These are phyloP conservation scores for Rhododendron vialii DNA, from an alignment of 148 eudicot genomes.

Conservation along the genomic window DNA sequence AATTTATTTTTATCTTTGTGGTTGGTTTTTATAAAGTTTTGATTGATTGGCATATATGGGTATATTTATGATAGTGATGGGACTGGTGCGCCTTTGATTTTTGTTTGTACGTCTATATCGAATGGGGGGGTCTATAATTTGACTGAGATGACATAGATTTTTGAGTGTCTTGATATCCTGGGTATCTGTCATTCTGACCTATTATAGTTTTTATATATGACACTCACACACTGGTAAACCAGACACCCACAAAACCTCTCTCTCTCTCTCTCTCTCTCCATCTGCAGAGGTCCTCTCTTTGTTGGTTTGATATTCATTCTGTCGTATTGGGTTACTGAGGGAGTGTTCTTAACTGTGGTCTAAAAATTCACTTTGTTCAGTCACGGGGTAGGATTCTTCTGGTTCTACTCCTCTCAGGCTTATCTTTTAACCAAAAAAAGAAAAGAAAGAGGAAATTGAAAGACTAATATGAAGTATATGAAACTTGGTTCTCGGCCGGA, in stretches of 20 bases:
- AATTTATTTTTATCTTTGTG: background rate
- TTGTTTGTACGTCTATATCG: conserved; percentile 36
- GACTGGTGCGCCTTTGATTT: conserved; percentile 17
- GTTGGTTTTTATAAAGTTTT: background rate
- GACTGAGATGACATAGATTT: conserved; percentile 33
- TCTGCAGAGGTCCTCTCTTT: background rate
- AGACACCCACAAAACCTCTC: background rate
- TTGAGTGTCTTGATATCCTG: conserved; percentile 22
- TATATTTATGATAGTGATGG: conserved; percentile 25
- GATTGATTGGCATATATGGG: background rate
- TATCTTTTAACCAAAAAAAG: background rate
- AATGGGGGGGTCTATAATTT: conserved; percentile 27
- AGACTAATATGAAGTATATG: conserved; percentile 79
- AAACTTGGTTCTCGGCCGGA: conserved; percentile 92
- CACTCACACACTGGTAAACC: background rate
- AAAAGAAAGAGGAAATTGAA: background rate
- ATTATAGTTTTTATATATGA: background rate
- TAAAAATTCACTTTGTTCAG: conserved; percentile 3
- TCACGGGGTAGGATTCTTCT: background rate
- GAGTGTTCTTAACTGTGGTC: background rate
- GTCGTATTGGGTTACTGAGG: background rate
- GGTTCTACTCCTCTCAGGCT: background rate
- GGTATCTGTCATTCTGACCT: conserved; percentile 23
- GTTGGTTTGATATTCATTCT: background rate
- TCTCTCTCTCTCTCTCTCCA: background rate